phyloP scores from a whole-genome alignment of 371 early-diverging fungal species.

The Mucor circinelloides region DNA sequence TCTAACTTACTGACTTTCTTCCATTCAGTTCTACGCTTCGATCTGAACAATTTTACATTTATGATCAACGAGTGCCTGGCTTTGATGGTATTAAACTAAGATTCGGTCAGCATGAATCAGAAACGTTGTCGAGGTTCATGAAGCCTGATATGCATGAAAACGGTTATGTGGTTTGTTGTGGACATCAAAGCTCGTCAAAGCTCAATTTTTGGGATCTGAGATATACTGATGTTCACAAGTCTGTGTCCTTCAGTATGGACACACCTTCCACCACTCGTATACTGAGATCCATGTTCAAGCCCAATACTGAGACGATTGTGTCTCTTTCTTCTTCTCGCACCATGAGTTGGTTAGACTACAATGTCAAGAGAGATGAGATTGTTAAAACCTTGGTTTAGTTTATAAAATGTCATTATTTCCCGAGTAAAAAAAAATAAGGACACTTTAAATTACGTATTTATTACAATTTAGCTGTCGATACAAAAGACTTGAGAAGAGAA shows the following conservation, averaged over 20 bases:
- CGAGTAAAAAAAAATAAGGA: not conserved
- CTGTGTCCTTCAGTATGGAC: conserved; percentile 29
- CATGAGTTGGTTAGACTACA: conserved; percentile 41
- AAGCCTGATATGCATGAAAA: conserved; percentile 44
- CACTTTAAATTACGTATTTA: not conserved
- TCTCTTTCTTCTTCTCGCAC: conserved; percentile 25
- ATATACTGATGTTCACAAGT: conserved; percentile 25
- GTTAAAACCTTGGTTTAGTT: conserved; percentile 18
- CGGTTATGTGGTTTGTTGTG: conserved; percentile 43
- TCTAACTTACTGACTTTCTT: not conserved
- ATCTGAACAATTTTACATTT: conserved; percentile 33
- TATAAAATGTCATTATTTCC: not conserved
- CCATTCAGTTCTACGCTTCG: conserved; percentile 15
- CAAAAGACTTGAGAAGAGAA: not conserved
- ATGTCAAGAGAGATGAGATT: conserved; percentile 27
- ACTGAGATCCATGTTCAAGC: conserved; percentile 29
- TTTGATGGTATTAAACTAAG: conserved; percentile 20
- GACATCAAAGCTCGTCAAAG: conserved; percentile 28
- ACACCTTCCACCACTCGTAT: conserved; percentile 14
- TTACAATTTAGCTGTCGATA: not conserved
- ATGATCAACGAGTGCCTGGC: conserved; percentile 30
- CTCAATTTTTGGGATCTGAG: conserved; percentile 48
- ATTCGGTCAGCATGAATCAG: conserved; percentile 37
- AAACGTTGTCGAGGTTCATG: conserved; percentile 36
- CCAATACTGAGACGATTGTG: conserved; percentile 25